Evolutionary conservation across 2,329 filamentous ascomycete species (phyloP).

Genomic region (Biscogniauxia sp.): DNA sequence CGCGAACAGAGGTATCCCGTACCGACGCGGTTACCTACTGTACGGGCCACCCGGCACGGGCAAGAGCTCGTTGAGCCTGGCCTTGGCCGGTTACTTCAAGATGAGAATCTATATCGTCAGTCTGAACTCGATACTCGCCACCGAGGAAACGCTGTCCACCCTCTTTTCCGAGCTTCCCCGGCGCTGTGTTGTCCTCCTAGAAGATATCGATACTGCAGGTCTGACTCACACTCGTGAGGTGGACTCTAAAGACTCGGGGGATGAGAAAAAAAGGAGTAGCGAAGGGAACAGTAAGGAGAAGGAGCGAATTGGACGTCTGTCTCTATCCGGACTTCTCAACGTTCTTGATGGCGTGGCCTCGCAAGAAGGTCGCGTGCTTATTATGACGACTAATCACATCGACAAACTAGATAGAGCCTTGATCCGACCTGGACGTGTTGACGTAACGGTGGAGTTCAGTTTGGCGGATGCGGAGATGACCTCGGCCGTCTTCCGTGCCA

Average conservation of each 20-base stretch:
- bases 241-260: constrained; percentile 18
- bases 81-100: constrained; percentile 67
- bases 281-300: constrained; percentile 8
- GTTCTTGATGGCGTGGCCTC: constrained; percentile 73
- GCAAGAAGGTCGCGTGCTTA: constrained; percentile 60
- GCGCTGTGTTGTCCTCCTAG: constrained; percentile 70
- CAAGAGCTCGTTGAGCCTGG: constrained; percentile 70
- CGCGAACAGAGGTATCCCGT: constrained; percentile 77
- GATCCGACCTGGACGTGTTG: constrained; percentile 61
- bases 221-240: constrained; percentile 58
- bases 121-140: constrained; percentile 60
- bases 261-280: constrained; percentile 26
- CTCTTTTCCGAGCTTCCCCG: constrained; percentile 67
- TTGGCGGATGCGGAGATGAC: constrained; percentile 53
- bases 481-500: constrained; percentile 55
- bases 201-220: constrained; percentile 74
- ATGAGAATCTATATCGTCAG: constrained; percentile 72
- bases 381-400: constrained; percentile 65
- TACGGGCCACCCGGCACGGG: constrained; percentile 79
- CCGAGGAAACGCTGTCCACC: constrained; percentile 61
- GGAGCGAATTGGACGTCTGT: constrained; percentile 44
- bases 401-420: constrained; percentile 62
- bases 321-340: constrained; percentile 75
- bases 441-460: constrained; percentile 58
- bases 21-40: constrained; percentile 79